Evolutionary conservation across 495 filamentous ascomycete genomes (phyloP).

Genomic region (Chaetomium tenue): DNA sequence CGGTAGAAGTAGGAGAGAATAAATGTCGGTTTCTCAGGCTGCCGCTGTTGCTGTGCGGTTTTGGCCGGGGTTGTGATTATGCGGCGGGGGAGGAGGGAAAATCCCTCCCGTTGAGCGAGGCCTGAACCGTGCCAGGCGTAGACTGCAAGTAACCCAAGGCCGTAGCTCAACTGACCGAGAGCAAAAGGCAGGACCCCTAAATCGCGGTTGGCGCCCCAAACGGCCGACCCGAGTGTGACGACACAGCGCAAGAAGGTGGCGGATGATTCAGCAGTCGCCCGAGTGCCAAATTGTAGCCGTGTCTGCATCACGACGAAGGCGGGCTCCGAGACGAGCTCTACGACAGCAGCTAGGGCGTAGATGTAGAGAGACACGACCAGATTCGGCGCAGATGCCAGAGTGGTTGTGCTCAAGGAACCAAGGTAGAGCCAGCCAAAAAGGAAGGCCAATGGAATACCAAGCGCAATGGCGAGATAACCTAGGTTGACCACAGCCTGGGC

Average conservation of each 20-base stretch:
- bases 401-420: conserved; percentile 49
- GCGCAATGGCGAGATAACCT: conserved; percentile 69
- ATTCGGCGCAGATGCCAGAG: conserved; percentile 58
- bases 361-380: conserved; percentile 62
- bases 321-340: conserved; percentile 82
- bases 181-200: conserved; percentile 83
- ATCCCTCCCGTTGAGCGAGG: conserved; percentile 48
- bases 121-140: conserved; percentile 56
- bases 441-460: conserved; percentile 64
- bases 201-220: conserved; percentile 52
- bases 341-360: conserved; percentile 69
- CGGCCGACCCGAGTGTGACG: conserved; percentile 62
- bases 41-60: background rate
- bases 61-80: conserved; percentile 5
- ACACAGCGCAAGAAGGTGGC: conserved; percentile 76
- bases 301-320: conserved; percentile 81
- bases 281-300: conserved; percentile 70
- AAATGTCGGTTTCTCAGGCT: conserved; percentile 39
- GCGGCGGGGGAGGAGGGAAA: conserved; percentile 53
- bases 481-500: conserved; percentile 80
- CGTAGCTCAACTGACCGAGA: conserved; percentile 78
- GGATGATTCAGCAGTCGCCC: conserved; percentile 73
- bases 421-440: conserved; percentile 66
- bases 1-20: conserved; percentile 63
- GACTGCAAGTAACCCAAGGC: conserved; percentile 60